Percentiles rank a stretch among this genome's conserved stretches.
Conservation (phyloP, 768 basidiomycete species). For the Tephrocybe sp. region DNA sequence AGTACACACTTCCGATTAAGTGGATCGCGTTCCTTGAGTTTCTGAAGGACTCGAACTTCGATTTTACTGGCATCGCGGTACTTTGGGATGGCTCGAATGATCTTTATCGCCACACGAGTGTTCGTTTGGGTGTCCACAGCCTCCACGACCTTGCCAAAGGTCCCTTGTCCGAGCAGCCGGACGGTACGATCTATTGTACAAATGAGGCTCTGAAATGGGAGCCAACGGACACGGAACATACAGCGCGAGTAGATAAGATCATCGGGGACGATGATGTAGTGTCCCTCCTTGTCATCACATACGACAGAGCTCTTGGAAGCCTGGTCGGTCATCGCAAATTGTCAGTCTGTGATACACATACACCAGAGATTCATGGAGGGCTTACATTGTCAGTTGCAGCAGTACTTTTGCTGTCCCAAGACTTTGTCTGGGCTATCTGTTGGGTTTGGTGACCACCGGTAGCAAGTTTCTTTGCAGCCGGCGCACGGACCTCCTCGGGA, state of each 20-base stretch:
- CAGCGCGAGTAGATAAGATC: slow-evolving; percentile 88
- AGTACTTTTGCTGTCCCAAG: slow-evolving; percentile 68
- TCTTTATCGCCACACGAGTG: slow-evolving; percentile 92
- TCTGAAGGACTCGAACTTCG: slow-evolving; percentile 92
- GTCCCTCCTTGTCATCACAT: slow-evolving; percentile 98
- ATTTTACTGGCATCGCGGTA: slow-evolving; percentile 99
- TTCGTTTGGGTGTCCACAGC: slow-evolving; percentile 79
- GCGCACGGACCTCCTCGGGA: slow-evolving; percentile 71
- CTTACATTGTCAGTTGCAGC: slow-evolving; percentile 69
- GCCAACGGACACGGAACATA: slow-evolving; percentile 40
- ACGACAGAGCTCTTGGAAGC: slow-evolving; percentile 65
- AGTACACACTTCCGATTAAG: slow-evolving; percentile 79
- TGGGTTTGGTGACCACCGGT: slow-evolving; percentile 50
- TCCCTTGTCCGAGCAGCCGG: slow-evolving; percentile 91
- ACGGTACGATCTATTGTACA: slow-evolving; percentile 84
- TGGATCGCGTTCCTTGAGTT: slow-evolving; percentile 87
- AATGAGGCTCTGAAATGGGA: slow-evolving; percentile 18
- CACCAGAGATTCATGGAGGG: slow-evolving; percentile 24
- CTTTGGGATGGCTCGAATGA: slow-evolving; percentile 97
- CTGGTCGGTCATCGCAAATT: slow-evolving; percentile 39
- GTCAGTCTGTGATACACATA: slow-evolving; percentile 25
- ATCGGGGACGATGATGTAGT: slow-evolving; percentile 93
- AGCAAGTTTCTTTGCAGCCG: slow-evolving; percentile 61
- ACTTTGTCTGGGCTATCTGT: slow-evolving; percentile 51
- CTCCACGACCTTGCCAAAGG: slow-evolving; percentile 98